phyloP scores from a whole-genome alignment of 1,284 basidiomycete species.

The Irpex lacteus region DNA sequence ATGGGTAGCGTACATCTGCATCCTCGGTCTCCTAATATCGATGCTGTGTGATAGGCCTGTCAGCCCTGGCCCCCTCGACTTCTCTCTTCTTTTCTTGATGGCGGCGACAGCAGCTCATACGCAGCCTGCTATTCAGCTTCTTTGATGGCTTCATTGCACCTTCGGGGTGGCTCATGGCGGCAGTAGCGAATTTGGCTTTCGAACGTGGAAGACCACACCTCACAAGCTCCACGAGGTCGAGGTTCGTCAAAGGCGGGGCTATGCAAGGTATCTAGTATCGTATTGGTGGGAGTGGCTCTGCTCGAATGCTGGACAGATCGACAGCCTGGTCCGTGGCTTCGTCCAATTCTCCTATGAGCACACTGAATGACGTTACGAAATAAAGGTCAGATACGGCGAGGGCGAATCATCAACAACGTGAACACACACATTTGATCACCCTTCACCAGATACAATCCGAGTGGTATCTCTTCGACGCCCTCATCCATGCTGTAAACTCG shows the following conservation, averaged over 20 bases:
- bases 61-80: neutral
- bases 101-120: too few relatives aligned
- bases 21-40: neutral
- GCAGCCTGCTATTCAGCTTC: too few relatives aligned
- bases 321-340: constrained; percentile 78
- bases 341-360: constrained; percentile 90
- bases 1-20: neutral
- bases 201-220: neutral
- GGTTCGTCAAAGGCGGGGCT: too few relatives aligned
- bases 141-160: too few relatives aligned
- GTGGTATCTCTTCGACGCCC: constrained; percentile 90
- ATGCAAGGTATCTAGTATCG: constrained; percentile 47
- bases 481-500: constrained; percentile 88
- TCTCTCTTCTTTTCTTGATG: neutral
- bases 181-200: neutral
- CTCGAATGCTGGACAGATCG: constrained; percentile 79
- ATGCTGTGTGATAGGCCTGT: neutral
- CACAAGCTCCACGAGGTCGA: neutral
- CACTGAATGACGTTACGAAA: constrained; percentile 41
- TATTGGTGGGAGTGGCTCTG: constrained; percentile 84
- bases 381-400: constrained; percentile 3
- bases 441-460: constrained; percentile 97
- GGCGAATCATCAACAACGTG: neutral
- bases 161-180: neutral
- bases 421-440: constrained; percentile 91